Base-by-base conservation (phyloP, 2,329 filamentous ascomycete genomes). In the Diaporthe ampelina region DNA sequence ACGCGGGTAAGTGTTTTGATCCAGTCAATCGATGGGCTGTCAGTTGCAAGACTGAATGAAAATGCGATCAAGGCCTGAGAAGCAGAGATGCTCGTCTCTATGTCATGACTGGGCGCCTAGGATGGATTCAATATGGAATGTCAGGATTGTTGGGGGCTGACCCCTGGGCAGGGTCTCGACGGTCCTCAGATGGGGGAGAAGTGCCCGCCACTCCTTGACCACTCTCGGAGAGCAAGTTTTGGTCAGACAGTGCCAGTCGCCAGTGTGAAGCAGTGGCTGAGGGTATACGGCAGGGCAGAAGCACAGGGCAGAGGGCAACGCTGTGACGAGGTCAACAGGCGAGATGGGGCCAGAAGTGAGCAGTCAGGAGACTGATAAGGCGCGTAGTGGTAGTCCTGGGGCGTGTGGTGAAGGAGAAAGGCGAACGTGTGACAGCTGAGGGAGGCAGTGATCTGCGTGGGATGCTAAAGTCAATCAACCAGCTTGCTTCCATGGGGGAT, bases 361-460 rank as follows among this genome's bases (percentile, higher is more conserved):
- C 63, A 68, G 63, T 68, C 63, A 68, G 63, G 63, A 68, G 63
- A 68, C 63, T 21, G 63, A 68, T 26, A 54, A 37, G 48, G 63
- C 63, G 63, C 48, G 32, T 40, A 54, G 32, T 26, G 63, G 45
- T 8, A 37, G 48, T 68, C 32, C 63, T 54, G 11, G 45, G 15
- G 43, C n/a, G 45, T 19, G 69, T 26, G 56, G 29, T 48, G 52
- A 71, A 50, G 52, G 54, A 35, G 57, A 24, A 54, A 26, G 52
- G n/a, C 68, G 19, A 45, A 26, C 11, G 40, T 45, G 32, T 52
- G n/a, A 50, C 56, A 40, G 40, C 59, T 63, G 24, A 32, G 29
- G 69, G 40, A 48, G 29, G 69, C 40, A 71, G 37, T 59, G 69
- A 71, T 59, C 69, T 37, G 56, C 69, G 69, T 52, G 69, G 56